Conservation (phyloP, 2,329 filamentous ascomycete genomes). For the Aspergillus fructus region DNA sequence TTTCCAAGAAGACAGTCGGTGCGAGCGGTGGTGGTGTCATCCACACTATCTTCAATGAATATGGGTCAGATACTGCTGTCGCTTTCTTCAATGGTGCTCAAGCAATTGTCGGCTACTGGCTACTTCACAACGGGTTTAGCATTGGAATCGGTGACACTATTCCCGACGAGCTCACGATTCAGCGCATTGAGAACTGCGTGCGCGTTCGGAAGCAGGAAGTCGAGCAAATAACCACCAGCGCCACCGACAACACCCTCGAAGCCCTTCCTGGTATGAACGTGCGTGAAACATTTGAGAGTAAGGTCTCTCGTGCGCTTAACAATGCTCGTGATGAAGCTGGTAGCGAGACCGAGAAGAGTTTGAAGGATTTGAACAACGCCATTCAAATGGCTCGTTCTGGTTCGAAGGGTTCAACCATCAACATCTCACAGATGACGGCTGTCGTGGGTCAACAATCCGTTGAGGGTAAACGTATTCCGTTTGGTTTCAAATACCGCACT, state of each 20-base stretch:
- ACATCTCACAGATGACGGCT: conserved; percentile 99
- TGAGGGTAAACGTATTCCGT: conserved; percentile 97
- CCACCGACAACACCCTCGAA: conserved; percentile 84
- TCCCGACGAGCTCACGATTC: conserved; percentile 80
- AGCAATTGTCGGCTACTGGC: conserved; percentile 94
- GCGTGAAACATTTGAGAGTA: conserved; percentile 95
- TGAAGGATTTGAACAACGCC: conserved; percentile 95
- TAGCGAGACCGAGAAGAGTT: conserved; percentile 83
- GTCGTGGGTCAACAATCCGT: conserved; percentile 97
- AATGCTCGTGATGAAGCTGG: conserved; percentile 95
- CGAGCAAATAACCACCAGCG: conserved; percentile 68
- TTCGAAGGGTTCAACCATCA: conserved; percentile 98
- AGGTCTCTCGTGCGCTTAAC: conserved; percentile 91
- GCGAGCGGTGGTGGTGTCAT: conserved; percentile 87
- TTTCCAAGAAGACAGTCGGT: conserved; percentile 93
- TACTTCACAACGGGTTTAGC: conserved; percentile 92
- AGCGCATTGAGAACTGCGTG: conserved; percentile 80
- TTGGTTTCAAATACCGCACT: conserved; percentile 97
- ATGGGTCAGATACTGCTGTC: conserved; percentile 81
- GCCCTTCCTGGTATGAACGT: conserved; percentile 98
- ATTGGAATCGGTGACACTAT: conserved; percentile 99
- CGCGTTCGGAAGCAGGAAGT: conserved; percentile 80
- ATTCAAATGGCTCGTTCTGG: conserved; percentile 95
- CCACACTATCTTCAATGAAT: conserved; percentile 94
- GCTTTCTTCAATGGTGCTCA: conserved; percentile 95